A percentile compares a stretch with the other conserved stretches of the same genome.
Conservation (phyloP, 2,329 filamentous ascomycete genomes). For the Myriosclerotinia curreyana region DNA sequence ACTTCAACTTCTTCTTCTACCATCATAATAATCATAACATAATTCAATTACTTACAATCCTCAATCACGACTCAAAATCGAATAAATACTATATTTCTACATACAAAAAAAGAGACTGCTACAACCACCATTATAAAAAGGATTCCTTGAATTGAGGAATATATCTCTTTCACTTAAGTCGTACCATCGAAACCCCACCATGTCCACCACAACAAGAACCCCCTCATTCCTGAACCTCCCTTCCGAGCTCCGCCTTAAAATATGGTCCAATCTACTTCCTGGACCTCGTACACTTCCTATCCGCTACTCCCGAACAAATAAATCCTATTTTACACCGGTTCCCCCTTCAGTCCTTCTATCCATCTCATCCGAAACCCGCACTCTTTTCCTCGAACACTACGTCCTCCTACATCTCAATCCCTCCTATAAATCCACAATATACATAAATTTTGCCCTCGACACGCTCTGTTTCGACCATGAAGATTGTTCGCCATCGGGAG, state of each 20-base stretch:
- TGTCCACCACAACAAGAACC: conserved; percentile 7
- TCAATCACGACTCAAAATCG: background rate
- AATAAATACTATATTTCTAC: background rate
- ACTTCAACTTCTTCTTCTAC: background rate
- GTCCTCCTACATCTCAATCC: conserved; percentile 16
- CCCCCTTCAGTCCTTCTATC: conserved; percentile 20
- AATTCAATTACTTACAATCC: background rate
- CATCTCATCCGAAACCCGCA: conserved; percentile 24
- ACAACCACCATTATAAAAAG: background rate
- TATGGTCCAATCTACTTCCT: conserved; percentile 19
- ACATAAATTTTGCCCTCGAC: conserved; percentile 24
- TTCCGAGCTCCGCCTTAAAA: conserved; percentile 23
- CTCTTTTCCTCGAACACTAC: conserved; percentile 21
- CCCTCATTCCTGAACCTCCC: conserved; percentile 20
- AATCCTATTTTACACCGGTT: conserved; percentile 17
- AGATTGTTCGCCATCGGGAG: conserved; percentile 24
- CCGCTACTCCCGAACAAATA: conserved; percentile 14
- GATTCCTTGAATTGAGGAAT: background rate
- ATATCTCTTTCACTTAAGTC: background rate
- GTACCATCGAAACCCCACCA: background rate
- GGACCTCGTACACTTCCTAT: conserved; percentile 19
- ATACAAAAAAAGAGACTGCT: background rate
- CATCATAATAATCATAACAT: background rate
- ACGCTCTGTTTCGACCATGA: conserved; percentile 25
- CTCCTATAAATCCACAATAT: conserved; percentile 23